phyloP scores from a whole-genome alignment of 1,284 basidiomycete species.

The Boletus semigastroideus region DNA sequence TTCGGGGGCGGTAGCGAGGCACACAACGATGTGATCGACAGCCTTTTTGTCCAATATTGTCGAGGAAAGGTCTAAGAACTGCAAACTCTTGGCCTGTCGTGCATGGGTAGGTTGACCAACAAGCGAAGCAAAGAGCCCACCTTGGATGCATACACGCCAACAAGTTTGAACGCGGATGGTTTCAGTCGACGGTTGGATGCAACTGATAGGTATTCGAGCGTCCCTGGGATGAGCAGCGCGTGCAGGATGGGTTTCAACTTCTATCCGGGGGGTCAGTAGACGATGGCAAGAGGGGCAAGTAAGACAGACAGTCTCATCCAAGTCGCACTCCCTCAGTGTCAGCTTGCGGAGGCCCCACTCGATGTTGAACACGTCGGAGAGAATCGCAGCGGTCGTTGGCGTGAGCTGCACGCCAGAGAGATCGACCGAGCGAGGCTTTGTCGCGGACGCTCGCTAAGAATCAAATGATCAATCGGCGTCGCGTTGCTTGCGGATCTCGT shows the following conservation, averaged over 20 bases:
- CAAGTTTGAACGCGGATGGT: conserved; percentile 72
- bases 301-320: conserved; percentile 69
- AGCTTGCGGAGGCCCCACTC: conserved; percentile 88
- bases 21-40: conserved; percentile 78
- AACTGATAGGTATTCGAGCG: conserved; percentile 81
- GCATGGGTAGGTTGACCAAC: conserved; percentile 1
- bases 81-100: conserved; percentile 66
- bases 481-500: neutral
- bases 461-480: conserved; percentile 5
- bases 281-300: neutral
- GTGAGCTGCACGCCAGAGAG: conserved; percentile 77
- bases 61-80: conserved; percentile 88
- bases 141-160: conserved; percentile 73
- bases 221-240: conserved; percentile 82
- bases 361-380: conserved; percentile 86
- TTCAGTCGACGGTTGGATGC: conserved; percentile 87
- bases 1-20: conserved; percentile 55
- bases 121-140: conserved; percentile 10
- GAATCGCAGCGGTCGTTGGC: conserved; percentile 66
- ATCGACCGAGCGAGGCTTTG: conserved; percentile 68
- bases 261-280: conserved; percentile 38
- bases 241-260: conserved; percentile 89
- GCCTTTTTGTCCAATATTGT: conserved; percentile 84
- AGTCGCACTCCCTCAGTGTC: conserved; percentile 75
- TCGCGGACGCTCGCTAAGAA: conserved; percentile 49